phyloP scores from a whole-genome alignment of 306 rosid genomes.

The Oxytropis ochrocephala region DNA sequence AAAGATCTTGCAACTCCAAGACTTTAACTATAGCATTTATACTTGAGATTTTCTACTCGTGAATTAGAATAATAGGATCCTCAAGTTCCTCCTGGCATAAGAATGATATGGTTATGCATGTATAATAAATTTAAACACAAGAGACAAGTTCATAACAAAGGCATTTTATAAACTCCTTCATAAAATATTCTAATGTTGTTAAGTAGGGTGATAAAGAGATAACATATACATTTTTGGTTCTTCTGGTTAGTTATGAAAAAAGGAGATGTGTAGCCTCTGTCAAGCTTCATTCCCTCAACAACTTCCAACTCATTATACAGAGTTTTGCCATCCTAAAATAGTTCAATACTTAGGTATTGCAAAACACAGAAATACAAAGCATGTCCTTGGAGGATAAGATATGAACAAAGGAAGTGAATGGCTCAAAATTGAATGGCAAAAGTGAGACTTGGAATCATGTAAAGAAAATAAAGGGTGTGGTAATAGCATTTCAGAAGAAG shows the following conservation, averaged over 20 bases:
- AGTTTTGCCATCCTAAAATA: constrained; percentile 87
- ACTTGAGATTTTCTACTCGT: too few species aligned
- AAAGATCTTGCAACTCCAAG: too few species aligned
- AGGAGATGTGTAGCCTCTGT: too few species aligned
- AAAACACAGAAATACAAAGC: background rate
- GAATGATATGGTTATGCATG: too few species aligned
- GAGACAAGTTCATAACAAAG: too few species aligned
- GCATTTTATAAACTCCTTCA: background rate
- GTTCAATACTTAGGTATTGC: constrained; percentile 5
- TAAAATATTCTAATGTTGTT: background rate
- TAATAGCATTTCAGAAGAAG: background rate
- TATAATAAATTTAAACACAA: too few species aligned
- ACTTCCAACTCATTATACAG: constrained; percentile 89
- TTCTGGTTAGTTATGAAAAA: constrained; percentile 85
- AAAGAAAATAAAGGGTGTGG: background rate
- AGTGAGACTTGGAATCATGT: background rate
- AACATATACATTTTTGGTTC: constrained; percentile 90
- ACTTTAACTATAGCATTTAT: too few species aligned
- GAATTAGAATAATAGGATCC: too few species aligned
- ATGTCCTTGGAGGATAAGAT: background rate
- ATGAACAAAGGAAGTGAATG: background rate
- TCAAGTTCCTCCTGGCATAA: too few species aligned
- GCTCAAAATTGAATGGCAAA: background rate
- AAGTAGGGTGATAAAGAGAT: background rate
- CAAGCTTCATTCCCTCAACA: constrained; percentile 98